Percentiles rank a stretch among this genome's conserved stretches.
Evolutionary conservation across 202 grass and related monocot genomes (phyloP).

Genomic region (Elaeis oleifera): DNA sequence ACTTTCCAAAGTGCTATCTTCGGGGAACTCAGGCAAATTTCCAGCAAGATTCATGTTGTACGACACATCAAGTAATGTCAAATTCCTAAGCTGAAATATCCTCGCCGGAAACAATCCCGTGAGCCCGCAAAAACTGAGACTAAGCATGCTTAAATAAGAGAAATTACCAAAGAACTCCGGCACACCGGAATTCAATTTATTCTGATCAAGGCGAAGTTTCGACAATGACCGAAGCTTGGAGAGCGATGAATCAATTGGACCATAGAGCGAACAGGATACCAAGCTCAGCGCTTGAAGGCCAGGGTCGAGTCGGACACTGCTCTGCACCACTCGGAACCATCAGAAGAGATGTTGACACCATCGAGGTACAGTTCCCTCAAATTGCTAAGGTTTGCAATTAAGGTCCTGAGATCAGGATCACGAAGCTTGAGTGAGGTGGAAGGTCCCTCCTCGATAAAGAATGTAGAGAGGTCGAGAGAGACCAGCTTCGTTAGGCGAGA

Average conservation of each 20-base stretch:
- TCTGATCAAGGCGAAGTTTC: constrained; percentile 3
- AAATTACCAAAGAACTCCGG: constrained; percentile 27
- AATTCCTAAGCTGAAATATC: constrained; percentile 29
- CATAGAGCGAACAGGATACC: constrained; percentile 1
- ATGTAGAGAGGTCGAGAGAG: constrained; percentile 44
- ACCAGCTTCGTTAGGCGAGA: constrained; percentile 38
- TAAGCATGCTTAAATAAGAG: constrained; percentile 23
- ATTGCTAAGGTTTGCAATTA: constrained; percentile 28
- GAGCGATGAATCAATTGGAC: constrained; percentile 34
- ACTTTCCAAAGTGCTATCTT: constrained; percentile 6
- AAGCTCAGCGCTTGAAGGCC: constrained; percentile 33
- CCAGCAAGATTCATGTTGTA: constrained; percentile 31
- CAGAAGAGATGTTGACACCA: constrained; percentile 27
- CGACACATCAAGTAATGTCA: constrained; percentile 26
- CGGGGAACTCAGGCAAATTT: constrained; percentile 29
- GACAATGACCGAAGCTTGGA: constrained; percentile 20
- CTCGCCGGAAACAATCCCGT: constrained; percentile 23
- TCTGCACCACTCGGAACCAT: constrained; percentile 33
- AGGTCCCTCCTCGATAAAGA: constrained; percentile 7
- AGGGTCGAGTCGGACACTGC: constrained; percentile 32
- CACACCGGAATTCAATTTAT: constrained; percentile 23
- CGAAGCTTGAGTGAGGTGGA: constrained; percentile 12
- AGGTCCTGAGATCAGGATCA: constrained; percentile 16
- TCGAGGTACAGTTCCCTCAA: constrained; percentile 31
- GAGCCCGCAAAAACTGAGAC: constrained; percentile 21